A percentile compares a stretch with the other conserved stretches of the same genome.
Conservation (phyloP, 2,329 filamentous ascomycete genomes). For the Diaporthe velutina region DNA sequence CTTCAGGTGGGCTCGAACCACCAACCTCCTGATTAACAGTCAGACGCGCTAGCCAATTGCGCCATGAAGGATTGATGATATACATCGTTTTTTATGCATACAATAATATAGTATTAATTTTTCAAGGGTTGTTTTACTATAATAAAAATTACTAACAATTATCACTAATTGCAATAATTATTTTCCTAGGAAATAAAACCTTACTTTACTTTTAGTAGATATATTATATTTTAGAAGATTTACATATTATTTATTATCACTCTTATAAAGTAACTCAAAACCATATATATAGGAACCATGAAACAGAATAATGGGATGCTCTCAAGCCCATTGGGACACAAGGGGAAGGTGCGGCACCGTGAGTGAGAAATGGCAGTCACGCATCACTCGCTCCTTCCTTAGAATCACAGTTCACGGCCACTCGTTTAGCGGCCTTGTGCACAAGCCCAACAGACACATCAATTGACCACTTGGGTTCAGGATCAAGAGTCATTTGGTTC, state of each 20-base stretch:
- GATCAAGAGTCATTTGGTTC: neutral
- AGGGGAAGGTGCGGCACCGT: neutral
- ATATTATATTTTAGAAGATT: too few relatives aligned
- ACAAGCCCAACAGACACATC: neutral
- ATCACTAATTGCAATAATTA: too few relatives aligned
- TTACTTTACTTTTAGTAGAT: too few relatives aligned
- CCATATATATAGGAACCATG: neutral
- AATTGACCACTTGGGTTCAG: neutral
- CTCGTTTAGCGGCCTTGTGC: neutral
- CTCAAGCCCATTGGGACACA: too few relatives aligned
- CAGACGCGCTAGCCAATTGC: slow-evolving; percentile 71
- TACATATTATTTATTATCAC: neutral
- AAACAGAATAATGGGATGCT: neutral
- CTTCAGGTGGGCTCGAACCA: slow-evolving; percentile 36
- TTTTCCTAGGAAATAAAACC: too few relatives aligned
- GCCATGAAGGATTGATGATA: slow-evolving; percentile 48
- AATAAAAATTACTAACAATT: neutral
- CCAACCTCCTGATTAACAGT: slow-evolving; percentile 61
- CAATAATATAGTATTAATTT: neutral
- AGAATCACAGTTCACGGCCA: too few relatives aligned
- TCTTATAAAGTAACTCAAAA: neutral
- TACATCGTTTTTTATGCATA: accelerated
- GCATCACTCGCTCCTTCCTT: neutral
- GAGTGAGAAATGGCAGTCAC: neutral
- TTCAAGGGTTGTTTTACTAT: too few relatives aligned